A percentile compares a stretch with the other conserved stretches of the same genome.
Conservation (phyloP, 805 yeast species). For the Yamadazyma olivae region DNA sequence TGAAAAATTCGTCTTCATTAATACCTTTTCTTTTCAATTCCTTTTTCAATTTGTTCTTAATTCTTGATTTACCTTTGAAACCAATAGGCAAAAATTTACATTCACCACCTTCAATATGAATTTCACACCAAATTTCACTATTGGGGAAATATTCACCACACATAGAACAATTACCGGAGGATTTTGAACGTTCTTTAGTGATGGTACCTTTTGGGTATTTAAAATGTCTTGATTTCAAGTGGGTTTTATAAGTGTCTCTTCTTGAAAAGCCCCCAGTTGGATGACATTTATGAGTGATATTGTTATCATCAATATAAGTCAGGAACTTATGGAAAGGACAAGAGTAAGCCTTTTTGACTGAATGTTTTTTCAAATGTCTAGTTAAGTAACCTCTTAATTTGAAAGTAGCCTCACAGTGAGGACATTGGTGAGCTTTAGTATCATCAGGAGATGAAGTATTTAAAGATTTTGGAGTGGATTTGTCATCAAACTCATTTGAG, state of each 20-base stretch:
- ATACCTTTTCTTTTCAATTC: slow-evolving; percentile 27
- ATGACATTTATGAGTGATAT: slow-evolving; percentile 47
- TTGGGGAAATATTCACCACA: slow-evolving; percentile 49
- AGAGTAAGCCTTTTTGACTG: slow-evolving; percentile 46
- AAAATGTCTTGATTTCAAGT: slow-evolving; percentile 54
- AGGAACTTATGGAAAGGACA: slow-evolving; percentile 49
- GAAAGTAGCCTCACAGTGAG: slow-evolving; percentile 47
- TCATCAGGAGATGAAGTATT: slow-evolving; percentile 20
- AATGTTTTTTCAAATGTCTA: slow-evolving; percentile 54
- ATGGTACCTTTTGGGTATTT: slow-evolving; percentile 55
- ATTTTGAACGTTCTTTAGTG: slow-evolving; percentile 39
- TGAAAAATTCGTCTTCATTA: slow-evolving; percentile 12
- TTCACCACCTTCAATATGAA: slow-evolving; percentile 48
- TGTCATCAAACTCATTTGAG: slow-evolving; percentile 15
- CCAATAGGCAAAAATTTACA: slow-evolving; percentile 45
- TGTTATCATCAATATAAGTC: slow-evolving; percentile 36
- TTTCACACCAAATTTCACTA: slow-evolving; percentile 50
- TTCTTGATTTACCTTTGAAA: slow-evolving; percentile 41
- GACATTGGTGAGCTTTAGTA: slow-evolving; percentile 35
- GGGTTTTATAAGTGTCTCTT: slow-evolving; percentile 58
- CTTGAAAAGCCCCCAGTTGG: slow-evolving; percentile 59
- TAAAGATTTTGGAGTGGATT: slow-evolving; percentile 25
- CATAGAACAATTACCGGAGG: slow-evolving; percentile 52
- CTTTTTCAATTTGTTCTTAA: slow-evolving; percentile 40
- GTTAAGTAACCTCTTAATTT: slow-evolving; percentile 54